phyloP scores from a whole-genome alignment of 176 grass and related monocot genomes.

The Lolium perenne region DNA sequence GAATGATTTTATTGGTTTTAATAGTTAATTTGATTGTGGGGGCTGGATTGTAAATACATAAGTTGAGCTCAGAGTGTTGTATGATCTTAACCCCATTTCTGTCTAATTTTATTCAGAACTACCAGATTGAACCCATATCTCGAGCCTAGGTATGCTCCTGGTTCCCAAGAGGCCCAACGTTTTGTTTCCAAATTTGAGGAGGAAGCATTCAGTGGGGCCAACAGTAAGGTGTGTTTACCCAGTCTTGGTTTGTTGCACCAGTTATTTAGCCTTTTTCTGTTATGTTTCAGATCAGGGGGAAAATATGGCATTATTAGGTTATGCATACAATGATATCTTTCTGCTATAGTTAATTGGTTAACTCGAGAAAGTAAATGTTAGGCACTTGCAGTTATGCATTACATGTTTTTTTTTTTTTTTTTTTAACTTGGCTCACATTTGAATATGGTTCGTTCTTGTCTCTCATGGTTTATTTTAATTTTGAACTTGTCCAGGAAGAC shows the following conservation, averaged over 20 bases:
- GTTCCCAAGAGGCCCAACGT: not conserved
- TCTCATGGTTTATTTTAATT: not conserved
- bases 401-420: not conserved
- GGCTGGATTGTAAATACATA: too few relatives aligned
- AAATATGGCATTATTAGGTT: too few relatives aligned
- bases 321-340: not conserved
- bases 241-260: not conserved
- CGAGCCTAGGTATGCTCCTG: too few relatives aligned
- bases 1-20: not conserved
- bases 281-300: not conserved
- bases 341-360: not conserved
- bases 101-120: too few relatives aligned
- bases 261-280: not conserved
- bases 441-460: not conserved
- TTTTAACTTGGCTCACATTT: not conserved
- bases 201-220: not conserved
- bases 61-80: too few relatives aligned
- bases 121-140: too few relatives aligned
- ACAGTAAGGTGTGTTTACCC: slow-evolving; percentile 30
- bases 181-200: slow-evolving; percentile 3
- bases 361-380: not conserved
- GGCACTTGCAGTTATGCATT: not conserved
- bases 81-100: too few relatives aligned
- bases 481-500: not conserved
- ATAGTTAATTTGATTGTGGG: not conserved